Evolutionary conservation across 495 filamentous ascomycete species (phyloP).

Genomic region (Lasiosphaeria ovina): DNA sequence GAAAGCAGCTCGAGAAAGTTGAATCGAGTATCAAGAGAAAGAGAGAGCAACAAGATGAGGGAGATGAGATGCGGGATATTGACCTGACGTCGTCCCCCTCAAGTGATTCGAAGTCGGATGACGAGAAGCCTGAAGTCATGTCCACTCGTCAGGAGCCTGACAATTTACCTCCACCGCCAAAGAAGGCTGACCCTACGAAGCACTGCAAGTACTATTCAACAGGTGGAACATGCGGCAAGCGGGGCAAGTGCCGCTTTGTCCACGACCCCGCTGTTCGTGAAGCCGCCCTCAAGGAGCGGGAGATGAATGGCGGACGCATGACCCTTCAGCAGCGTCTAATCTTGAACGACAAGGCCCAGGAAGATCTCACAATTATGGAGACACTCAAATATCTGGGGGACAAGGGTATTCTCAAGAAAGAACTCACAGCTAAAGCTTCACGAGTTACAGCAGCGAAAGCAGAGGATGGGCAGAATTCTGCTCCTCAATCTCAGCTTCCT

Average conservation of each 20-base stretch:
- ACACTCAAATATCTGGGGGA: slow-evolving; percentile 51
- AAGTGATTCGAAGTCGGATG: slow-evolving; percentile 39
- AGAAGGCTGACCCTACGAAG: slow-evolving; percentile 50
- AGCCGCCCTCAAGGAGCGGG: slow-evolving; percentile 51
- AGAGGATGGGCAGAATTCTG: slow-evolving; percentile 12
- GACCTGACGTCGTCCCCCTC: slow-evolving; percentile 39
- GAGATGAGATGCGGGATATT: slow-evolving; percentile 51
- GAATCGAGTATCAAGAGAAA: slow-evolving; percentile 57
- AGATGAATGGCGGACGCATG: slow-evolving; percentile 53
- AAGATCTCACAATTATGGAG: slow-evolving; percentile 55
- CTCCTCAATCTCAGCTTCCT: slow-evolving; percentile 14
- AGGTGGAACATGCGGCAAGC: slow-evolving; percentile 59
- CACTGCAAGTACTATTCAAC: slow-evolving; percentile 62
- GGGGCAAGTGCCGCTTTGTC: slow-evolving; percentile 64
- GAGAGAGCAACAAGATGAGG: slow-evolving; percentile 55
- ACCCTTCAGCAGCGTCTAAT: slow-evolving; percentile 55
- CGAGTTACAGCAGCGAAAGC: slow-evolving; percentile 13
- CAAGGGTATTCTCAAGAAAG: slow-evolving; percentile 33
- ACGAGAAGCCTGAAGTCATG: slow-evolving; percentile 50
- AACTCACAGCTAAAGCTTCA: slow-evolving; percentile 1
- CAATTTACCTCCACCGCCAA: slow-evolving; percentile 40
- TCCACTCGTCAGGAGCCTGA: slow-evolving; percentile 39
- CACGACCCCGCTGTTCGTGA: slow-evolving; percentile 54
- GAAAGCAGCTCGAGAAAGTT: slow-evolving; percentile 49
- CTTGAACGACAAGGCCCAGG: slow-evolving; percentile 56